phyloP scores from a whole-genome alignment of 2,329 filamentous ascomycete species.

The Zymoseptoria tritici region DNA sequence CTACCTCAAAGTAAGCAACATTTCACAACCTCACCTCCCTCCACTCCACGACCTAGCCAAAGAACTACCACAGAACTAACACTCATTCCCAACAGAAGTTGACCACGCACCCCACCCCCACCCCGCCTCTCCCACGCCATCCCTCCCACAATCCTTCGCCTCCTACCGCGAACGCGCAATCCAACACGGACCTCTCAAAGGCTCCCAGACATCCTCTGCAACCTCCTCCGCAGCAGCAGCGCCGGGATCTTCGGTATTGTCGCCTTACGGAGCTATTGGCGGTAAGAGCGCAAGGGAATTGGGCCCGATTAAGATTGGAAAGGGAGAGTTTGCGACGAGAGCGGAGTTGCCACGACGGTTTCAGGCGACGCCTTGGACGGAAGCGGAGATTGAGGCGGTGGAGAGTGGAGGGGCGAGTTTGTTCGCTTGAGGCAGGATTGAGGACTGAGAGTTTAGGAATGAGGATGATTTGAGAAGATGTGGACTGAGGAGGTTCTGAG shows the following conservation, averaged over 20 bases:
- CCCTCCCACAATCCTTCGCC: conserved; percentile 64
- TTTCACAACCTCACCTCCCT: not conserved
- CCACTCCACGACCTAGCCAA: not conserved
- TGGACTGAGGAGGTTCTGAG: too few relatives aligned
- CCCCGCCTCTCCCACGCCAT: conserved; percentile 60
- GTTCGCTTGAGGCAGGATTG: conserved; percentile 11
- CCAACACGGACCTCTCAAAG: conserved; percentile 64
- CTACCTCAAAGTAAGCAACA: conserved; percentile 35
- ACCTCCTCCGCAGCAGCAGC: conserved; percentile 7
- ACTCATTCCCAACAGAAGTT: conserved; percentile 46
- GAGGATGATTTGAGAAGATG: too few relatives aligned
- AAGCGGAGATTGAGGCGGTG: conserved; percentile 88
- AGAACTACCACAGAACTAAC: conserved; percentile 6
- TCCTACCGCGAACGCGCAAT: conserved; percentile 70
- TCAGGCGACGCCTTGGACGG: conserved; percentile 63
- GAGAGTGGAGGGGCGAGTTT: conserved; percentile 80
- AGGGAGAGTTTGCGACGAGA: conserved; percentile 80
- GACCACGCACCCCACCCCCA: conserved; percentile 67
- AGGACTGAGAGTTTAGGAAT: too few relatives aligned
- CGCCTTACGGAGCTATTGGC: conserved; percentile 44
- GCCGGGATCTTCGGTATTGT: conserved; percentile 8
- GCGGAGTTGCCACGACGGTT: conserved; percentile 81
- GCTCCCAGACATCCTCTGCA: conserved; percentile 9
- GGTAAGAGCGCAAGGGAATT: conserved; percentile 60
- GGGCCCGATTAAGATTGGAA: conserved; percentile 61